Evolutionary conservation across 345 rosid genomes (phyloP), one percentile per base, ranked within the genome.

Genomic region (Tarenaya hassleriana): DNA sequence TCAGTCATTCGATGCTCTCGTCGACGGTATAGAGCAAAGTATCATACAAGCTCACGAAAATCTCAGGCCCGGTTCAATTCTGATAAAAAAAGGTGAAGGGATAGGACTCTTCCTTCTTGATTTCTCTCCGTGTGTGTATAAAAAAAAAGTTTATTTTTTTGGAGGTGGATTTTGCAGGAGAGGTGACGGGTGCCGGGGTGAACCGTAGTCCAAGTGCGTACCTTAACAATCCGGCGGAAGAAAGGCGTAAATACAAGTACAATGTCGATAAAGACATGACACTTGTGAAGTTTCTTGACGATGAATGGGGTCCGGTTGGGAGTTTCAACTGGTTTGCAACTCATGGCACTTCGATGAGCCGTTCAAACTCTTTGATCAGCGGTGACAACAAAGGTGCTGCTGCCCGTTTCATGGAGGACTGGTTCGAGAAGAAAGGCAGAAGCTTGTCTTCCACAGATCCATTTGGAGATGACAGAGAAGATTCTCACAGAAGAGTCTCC

Each of bases 321-420:
- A 85, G 95, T 77, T 88, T 92, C 73, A 92, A 85, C 60, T 88
- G 95, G 97, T 92, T 92, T 75, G 89, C 98, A 41, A 92, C 97
- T 55, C 98, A 92, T 58, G 98, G 97, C 60, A 88, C 98, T 42
- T 92, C 97, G 63, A 92, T 92, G 98, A 85, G 97, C 53, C 97
- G 97, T 56, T 62, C 91, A 55, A 92, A 92, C 79, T 78, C 94
- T 16, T 73, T 88, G 73, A 78, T 88, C 62, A 92, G 98, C 63
- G 98, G 98, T 62, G 98, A 92, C 73, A 92, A 92, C 78, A 92
- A 92, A 74, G 98, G 98, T 2, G 76, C 95, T 47, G 98, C 97
- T 52, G 86, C 98, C 1, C 83, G 98, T 50, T 71, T 92, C 63
- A 92, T 83, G 97, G 98, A 92, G 73, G 97, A 92, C 58, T 85